A percentile compares a stretch with the other conserved stretches of the same genome.
phyloP scores from a whole-genome alignment of 768 basidiomycete genomes.

The Boletellus emodensis region DNA sequence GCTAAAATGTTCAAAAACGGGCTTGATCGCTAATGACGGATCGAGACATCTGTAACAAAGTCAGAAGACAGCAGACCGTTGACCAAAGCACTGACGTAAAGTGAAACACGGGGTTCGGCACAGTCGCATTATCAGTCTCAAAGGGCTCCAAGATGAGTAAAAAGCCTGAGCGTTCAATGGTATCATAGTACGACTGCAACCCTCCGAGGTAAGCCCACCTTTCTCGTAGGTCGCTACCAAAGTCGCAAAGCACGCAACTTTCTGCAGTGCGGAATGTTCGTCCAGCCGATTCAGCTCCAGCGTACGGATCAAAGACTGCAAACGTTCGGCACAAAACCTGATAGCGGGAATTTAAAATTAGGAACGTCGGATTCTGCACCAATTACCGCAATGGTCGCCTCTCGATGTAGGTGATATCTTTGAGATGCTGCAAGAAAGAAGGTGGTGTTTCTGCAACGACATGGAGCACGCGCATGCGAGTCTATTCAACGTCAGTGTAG shows the following conservation, averaged over 20 bases:
- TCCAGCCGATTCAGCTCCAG: constrained; percentile 86
- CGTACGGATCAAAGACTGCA: constrained; percentile 92
- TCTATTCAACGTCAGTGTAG: constrained; percentile 47
- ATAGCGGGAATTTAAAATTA: neutral
- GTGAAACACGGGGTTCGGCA: constrained; percentile 98
- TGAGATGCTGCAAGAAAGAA: constrained; percentile 95
- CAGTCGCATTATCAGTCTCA: constrained; percentile 97
- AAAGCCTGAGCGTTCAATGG: constrained; percentile 58
- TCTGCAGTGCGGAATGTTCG: constrained; percentile 88
- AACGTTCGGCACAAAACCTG: constrained; percentile 94
- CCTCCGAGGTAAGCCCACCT: constrained; percentile 42
- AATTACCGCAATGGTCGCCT: constrained; percentile 81
- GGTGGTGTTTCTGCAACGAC: constrained; percentile 98
- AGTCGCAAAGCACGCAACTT: constrained; percentile 94
- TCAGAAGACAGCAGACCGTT: constrained; percentile 7
- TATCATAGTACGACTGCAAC: neutral
- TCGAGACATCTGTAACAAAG: constrained; percentile 75
- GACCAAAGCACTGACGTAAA: constrained; percentile 63
- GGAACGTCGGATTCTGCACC: neutral
- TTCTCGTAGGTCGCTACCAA: constrained; percentile 98
- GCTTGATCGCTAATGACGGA: constrained; percentile 95
- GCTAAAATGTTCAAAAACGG: constrained; percentile 96
- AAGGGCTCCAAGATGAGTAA: constrained; percentile 96
- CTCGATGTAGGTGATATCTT: constrained; percentile 99
- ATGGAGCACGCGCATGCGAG: constrained; percentile 97